Conservation (phyloP, 1,139 yeast genomes). For the Chernovozyma aurita region DNA sequence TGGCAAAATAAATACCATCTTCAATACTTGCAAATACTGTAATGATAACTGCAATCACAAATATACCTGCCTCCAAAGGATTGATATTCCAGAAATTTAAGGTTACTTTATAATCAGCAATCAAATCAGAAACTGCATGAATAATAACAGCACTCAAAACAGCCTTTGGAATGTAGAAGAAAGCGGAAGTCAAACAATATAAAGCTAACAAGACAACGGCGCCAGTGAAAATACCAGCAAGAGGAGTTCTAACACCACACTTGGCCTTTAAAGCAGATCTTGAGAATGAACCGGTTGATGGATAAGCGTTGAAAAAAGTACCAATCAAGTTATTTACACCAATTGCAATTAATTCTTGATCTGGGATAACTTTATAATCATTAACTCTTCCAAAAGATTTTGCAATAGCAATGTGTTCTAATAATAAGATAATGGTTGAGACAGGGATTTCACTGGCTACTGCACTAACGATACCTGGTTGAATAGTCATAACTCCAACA, state of each 20-base stretch:
- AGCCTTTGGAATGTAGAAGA: slow-evolving; percentile 89
- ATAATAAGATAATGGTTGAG: slow-evolving; percentile 71
- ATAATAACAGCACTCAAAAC: slow-evolving; percentile 82
- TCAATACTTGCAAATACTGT: slow-evolving; percentile 83
- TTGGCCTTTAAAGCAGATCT: slow-evolving; percentile 92
- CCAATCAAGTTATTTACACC: slow-evolving; percentile 90
- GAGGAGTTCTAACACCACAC: slow-evolving; percentile 93
- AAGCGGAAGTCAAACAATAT: slow-evolving; percentile 76
- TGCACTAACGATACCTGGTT: slow-evolving; percentile 53
- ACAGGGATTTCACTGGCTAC: slow-evolving; percentile 82
- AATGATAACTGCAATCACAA: slow-evolving; percentile 70
- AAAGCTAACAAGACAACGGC: slow-evolving; percentile 81
- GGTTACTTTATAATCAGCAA: slow-evolving; percentile 69
- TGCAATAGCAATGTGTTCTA: slow-evolving; percentile 91
- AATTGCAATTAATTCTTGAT: slow-evolving; percentile 91
- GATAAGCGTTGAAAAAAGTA: slow-evolving; percentile 88
- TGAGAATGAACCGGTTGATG: slow-evolving; percentile 94
- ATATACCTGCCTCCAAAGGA: slow-evolving; percentile 76
- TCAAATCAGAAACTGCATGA: slow-evolving; percentile 90
- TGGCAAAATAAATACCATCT: slow-evolving; percentile 85
- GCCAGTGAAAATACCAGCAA: slow-evolving; percentile 91
- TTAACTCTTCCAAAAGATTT: slow-evolving; percentile 91
- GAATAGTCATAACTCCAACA: slow-evolving; percentile 69
- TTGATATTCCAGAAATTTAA: slow-evolving; percentile 70
- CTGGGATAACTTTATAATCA: slow-evolving; percentile 86